These are phyloP conservation scores for Phytophthora citricola DNA, from an alignment of 352 stramenopile species.

Conservation along the genomic window DNA sequence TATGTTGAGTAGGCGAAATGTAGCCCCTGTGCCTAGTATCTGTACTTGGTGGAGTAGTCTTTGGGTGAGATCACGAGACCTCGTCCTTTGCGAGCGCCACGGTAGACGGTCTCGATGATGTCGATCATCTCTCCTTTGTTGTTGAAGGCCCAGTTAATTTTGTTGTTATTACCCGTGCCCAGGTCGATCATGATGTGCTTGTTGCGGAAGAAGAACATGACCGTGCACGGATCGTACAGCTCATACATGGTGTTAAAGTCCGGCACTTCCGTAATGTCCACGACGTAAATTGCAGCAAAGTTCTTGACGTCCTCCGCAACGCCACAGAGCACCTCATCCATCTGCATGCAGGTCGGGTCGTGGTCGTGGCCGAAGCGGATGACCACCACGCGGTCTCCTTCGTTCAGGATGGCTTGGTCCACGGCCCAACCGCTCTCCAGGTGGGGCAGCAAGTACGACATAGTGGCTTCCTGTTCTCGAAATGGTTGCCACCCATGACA, in stretches of 20 bases:
- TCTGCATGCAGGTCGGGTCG: conserved; percentile 98
- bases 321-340: conserved; percentile 96
- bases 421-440: conserved; percentile 97
- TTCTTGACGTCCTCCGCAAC: conserved; percentile 99
- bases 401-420: conserved; percentile 99
- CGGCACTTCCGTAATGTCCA: conserved; percentile 94
- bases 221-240: conserved; percentile 98
- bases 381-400: conserved; percentile 98
- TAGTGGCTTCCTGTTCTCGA: conserved; percentile 39
- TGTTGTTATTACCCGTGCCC: conserved; percentile 99
- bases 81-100: conserved; percentile 96
- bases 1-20: neutral
- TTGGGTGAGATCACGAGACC: conserved; percentile 99
- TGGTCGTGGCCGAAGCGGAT: conserved; percentile 99
- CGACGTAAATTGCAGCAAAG: conserved; percentile 98
- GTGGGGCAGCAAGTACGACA: conserved; percentile 99
- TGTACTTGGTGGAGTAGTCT: conserved; percentile 99
- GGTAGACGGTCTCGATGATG: conserved; percentile 99
- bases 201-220: conserved; percentile 99
- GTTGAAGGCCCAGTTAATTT: conserved; percentile 98
- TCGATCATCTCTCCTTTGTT: conserved; percentile 99
- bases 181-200: conserved; percentile 99
- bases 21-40: conserved; percentile 83
- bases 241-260: conserved; percentile 99
- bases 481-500: conserved; percentile 2